Base-by-base conservation (phyloP, 2,329 filamentous ascomycete genomes). In the Aspergillus japonicus region DNA sequence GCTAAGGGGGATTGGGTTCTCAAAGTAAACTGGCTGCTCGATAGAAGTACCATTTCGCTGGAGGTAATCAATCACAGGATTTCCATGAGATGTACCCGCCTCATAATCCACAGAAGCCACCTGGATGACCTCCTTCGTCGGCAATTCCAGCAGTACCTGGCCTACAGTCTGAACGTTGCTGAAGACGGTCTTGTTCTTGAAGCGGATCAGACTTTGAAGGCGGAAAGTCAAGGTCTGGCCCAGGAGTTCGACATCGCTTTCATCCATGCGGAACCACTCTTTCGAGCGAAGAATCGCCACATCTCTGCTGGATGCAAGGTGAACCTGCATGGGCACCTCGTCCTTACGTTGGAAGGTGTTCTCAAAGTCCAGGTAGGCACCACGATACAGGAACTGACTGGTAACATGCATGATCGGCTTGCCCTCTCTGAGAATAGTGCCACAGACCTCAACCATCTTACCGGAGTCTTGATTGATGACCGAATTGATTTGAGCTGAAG, bases 401-500 rank as follows among this genome's bases (percentile, higher is more conserved):
- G 93, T 98, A 29, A 99, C 95, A 74, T 99, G 92, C 95, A 99
- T 99, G 64, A 99, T 92, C 5, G 92, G 84, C 75, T 90, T 78
- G 26, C 89, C 89, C 56, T 93, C 87, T 48, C 95, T 89, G 56
- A 85, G 89, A 70, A 99, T 96, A 5, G 95, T 99, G 63, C 95
- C 95, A 71, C 93, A 97, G n/a, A 99, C 94, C 78, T 99, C 96
- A 19, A 99, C 96, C 93, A 99, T 97, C 84, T 99, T 99, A 51
- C 95, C 95, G 61, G 95, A 92, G 14, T 96, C 92, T 77, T 99
- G 93, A 81, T 98, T 99, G 81, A 99, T 89, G 70, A 99, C 92
- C 16, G 95, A 92, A 70, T 99, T 98, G 80, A 99, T 91, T 75
- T 96, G 92, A 48, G 95, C 95, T 57, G 91, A 96, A 3, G 95